Conservation (phyloP, 257 asterid species). For the Fraxinus quadrangulata region DNA sequence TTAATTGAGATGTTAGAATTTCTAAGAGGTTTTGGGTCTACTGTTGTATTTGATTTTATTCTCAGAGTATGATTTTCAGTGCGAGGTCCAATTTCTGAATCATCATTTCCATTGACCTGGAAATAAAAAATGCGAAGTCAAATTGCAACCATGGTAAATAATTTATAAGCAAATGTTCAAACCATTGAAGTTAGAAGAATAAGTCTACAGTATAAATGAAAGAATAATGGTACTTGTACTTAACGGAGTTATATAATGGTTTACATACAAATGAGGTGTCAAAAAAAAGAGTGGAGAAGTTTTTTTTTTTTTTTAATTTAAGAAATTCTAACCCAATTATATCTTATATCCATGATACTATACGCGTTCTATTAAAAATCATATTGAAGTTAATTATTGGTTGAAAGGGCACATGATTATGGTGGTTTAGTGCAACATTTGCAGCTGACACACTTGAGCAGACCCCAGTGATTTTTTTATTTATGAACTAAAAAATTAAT, state of each 20-base stretch:
- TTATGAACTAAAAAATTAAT: not conserved
- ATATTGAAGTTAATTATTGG: not conserved
- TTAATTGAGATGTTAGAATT: constrained; percentile 48
- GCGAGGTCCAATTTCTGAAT: constrained; percentile 66
- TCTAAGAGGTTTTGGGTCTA: constrained; percentile 42
- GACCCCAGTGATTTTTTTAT: not conserved
- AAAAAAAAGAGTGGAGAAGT: too few relatives aligned
- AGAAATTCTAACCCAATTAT: too few relatives aligned
- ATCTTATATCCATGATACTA: not conserved
- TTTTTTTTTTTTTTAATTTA: too few relatives aligned
- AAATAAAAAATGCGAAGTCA: constrained; percentile 28
- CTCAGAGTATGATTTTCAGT: constrained; percentile 37
- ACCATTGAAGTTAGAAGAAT: not conserved
- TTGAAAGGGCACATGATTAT: not conserved
- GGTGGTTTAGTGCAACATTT: not conserved
- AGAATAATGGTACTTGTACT: too few relatives aligned
- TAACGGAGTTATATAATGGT: too few relatives aligned
- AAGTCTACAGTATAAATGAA: constrained; percentile 12
- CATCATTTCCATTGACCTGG: constrained; percentile 74
- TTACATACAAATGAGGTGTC: too few relatives aligned
- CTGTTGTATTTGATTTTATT: constrained; percentile 40
- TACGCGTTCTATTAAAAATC: not conserved
- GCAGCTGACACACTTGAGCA: not conserved
- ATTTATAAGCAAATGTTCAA: not conserved
- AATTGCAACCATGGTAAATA: constrained; percentile 21